Conservation (phyloP, 78 protist genomes). For the Isochrysis galbana region DNA sequence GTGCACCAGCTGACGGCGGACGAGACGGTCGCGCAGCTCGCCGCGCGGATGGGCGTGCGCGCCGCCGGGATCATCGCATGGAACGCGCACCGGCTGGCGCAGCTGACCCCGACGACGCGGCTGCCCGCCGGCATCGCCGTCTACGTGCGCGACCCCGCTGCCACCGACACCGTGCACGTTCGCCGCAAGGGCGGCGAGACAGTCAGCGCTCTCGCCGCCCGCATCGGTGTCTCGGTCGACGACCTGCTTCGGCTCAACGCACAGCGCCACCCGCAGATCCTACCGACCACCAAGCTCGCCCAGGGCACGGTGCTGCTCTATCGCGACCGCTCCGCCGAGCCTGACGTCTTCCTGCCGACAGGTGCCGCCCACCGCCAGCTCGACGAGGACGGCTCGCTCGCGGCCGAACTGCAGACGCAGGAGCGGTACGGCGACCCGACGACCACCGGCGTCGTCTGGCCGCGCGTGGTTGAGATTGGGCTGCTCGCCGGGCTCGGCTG, state of each 20-base stretch:
- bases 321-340: neutral
- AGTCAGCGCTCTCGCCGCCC: no score
- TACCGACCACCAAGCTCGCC: neutral
- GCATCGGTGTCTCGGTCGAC: neutral
- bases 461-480: conserved; percentile 1
- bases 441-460: neutral
- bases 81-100: neutral
- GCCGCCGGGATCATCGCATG: neutral
- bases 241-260: neutral
- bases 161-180: neutral
- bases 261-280: neutral
- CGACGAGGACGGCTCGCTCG: conserved; percentile 20
- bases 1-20: no score
- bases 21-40: neutral
- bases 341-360: neutral
- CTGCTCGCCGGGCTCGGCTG: conserved; percentile 13
- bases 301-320: neutral
- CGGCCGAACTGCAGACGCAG: neutral
- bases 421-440: neutral
- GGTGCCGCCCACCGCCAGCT: neutral
- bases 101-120: neutral
- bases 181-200: neutral
- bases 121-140: neutral
- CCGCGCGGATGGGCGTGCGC: no score
- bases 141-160: neutral